These are phyloP conservation scores for Limnomonas spitsbergensis DNA, from an alignment of 139 green algal species.

Conservation along the genomic window DNA sequence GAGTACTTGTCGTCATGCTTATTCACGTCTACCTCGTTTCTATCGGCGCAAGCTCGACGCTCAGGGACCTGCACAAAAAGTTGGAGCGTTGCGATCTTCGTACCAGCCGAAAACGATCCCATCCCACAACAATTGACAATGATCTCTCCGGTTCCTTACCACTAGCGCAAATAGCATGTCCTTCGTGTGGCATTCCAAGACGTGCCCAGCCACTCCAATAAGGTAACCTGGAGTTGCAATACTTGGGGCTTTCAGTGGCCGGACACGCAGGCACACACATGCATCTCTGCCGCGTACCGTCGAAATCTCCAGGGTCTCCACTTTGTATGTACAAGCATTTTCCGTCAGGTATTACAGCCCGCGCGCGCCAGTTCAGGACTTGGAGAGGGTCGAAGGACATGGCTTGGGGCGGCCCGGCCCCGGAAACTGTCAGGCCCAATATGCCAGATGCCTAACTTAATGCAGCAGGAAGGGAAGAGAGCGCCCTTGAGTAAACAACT, in stretches of 20 bases:
- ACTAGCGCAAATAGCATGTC: slow-evolving; percentile 31
- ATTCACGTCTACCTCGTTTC: slow-evolving; percentile 28
- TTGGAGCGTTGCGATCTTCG: too few relatives aligned
- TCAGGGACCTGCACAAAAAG: slow-evolving; percentile 30
- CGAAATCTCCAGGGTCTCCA: slow-evolving; percentile 41
- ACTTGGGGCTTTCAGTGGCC: too few relatives aligned
- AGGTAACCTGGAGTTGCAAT: slow-evolving; percentile 34
- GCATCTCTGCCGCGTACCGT: slow-evolving; percentile 32
- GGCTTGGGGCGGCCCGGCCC: neutral
- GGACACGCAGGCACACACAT: too few relatives aligned
- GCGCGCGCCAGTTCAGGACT: neutral
- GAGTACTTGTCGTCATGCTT: slow-evolving; percentile 32
- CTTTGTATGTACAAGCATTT: slow-evolving; percentile 37
- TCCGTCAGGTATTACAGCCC: slow-evolving; percentile 15
- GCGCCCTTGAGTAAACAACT: too few relatives aligned
- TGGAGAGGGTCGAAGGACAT: neutral
- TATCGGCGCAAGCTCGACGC: slow-evolving; percentile 33
- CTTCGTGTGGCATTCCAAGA: slow-evolving; percentile 14
- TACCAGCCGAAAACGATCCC: too few relatives aligned
- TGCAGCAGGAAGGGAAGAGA: too few relatives aligned
- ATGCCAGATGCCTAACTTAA: too few relatives aligned
- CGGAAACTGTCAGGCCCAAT: too few relatives aligned
- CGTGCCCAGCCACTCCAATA: slow-evolving; percentile 29
- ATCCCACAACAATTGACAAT: too few relatives aligned
- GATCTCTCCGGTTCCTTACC: slow-evolving; percentile 26